Evolutionary conservation across 345 rosid genomes (phyloP).

Genomic region (Gossypium longicalyx): DNA sequence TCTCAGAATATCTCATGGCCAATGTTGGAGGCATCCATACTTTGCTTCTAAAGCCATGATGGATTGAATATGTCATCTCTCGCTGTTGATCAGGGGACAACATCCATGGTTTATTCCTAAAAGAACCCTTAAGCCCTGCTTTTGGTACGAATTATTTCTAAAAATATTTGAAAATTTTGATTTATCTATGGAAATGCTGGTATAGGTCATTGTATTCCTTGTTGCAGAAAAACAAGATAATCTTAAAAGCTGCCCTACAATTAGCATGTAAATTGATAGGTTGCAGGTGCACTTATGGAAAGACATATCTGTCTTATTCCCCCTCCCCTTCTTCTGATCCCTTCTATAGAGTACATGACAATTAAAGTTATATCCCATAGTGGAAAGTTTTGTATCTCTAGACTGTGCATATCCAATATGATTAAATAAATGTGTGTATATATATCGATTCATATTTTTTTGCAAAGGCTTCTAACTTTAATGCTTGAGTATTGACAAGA

Average conservation of each 20-base stretch:
- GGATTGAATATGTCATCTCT: slow-evolving; percentile 3
- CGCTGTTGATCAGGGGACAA: background rate
- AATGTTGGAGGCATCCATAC: background rate
- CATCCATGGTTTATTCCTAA: slow-evolving; percentile 11
- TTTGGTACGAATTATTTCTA: slow-evolving; percentile 6
- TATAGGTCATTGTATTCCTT: background rate
- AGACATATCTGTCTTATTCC: background rate
- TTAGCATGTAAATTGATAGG: slow-evolving; percentile 1
- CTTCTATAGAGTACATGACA: background rate
- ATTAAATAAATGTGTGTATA: background rate
- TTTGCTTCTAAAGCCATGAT: slow-evolving; percentile 11
- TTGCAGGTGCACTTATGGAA: background rate
- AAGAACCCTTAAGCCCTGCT: background rate
- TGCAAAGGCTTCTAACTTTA: background rate
- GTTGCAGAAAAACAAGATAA: slow-evolving; percentile 6
- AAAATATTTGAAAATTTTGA: background rate
- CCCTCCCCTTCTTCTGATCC: background rate
- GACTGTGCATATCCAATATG: background rate
- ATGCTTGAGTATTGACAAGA: background rate
- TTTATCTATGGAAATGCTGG: background rate
- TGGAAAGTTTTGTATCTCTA: background rate
- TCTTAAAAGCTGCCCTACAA: background rate
- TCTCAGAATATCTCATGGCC: slow-evolving; percentile 9
- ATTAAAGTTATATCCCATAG: background rate
- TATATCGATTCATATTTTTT: background rate